A percentile compares a stretch with the other conserved stretches of the same genome.
Conservation (phyloP, 306 rosid species). For the Lablab purpureus region DNA sequence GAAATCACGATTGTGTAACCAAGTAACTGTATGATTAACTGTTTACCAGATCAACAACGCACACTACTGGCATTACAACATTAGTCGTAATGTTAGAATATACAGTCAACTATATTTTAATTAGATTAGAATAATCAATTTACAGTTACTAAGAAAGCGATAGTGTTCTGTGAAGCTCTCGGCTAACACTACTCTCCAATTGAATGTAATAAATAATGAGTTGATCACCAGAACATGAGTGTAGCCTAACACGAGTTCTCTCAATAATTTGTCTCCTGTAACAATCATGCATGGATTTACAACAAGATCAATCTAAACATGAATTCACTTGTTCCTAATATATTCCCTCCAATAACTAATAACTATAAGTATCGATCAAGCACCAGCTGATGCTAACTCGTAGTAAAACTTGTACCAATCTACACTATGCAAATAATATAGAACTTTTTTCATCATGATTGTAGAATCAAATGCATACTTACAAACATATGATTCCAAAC, state of each 20-base stretch:
- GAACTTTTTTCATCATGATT: background rate
- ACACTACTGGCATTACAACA: background rate
- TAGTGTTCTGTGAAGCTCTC: background rate
- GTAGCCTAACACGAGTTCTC: background rate
- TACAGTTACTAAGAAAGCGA: background rate
- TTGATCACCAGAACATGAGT: background rate
- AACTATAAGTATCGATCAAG: background rate
- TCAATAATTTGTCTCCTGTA: background rate
- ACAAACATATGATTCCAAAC: constrained; percentile 14
- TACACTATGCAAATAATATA: constrained; percentile 14
- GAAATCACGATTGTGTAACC: background rate
- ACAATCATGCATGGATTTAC: background rate
- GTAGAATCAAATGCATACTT: background rate
- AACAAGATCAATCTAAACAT: background rate
- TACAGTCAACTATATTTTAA: background rate
- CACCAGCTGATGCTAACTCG: constrained; percentile 7
- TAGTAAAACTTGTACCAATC: constrained; percentile 5
- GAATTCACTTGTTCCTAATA: background rate
- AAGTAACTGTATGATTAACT: constrained; percentile 1
- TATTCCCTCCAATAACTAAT: background rate
- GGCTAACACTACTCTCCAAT: background rate
- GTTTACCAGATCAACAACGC: background rate
- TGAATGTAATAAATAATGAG: background rate
- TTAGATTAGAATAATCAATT: background rate
- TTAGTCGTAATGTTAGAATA: background rate